These are phyloP conservation scores for Hypericum perforatum DNA, from an alignment of 345 rosid genomes.

Conservation along the genomic window DNA sequence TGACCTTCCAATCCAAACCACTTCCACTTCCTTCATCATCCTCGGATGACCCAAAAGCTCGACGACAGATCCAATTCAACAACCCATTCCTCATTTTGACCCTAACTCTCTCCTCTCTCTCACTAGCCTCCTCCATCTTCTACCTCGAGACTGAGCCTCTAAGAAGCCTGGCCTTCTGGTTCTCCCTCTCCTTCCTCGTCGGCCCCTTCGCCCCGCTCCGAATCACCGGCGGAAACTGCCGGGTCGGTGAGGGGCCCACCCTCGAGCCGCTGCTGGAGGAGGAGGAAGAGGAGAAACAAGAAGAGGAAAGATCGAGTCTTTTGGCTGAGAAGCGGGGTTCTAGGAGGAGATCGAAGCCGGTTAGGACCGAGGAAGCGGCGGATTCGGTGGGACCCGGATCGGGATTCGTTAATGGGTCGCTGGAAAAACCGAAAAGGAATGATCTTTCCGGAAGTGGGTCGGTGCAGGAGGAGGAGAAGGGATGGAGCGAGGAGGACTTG, in stretches of 20 bases:
- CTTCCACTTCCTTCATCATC: constrained; percentile 14
- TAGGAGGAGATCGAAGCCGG: constrained; percentile 41
- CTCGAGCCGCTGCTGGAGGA: constrained; percentile 32
- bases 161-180: constrained; percentile 59
- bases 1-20: constrained; percentile 63
- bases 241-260: constrained; percentile 73
- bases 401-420: constrained; percentile 13
- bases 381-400: not conserved
- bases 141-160: constrained; percentile 36
- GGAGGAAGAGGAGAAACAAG: constrained; percentile 14
- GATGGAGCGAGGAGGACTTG: constrained; percentile 69
- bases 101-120: too few species aligned
- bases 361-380: constrained; percentile 25
- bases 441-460: constrained; percentile 23
- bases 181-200: constrained; percentile 50
- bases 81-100: too few species aligned
- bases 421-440: constrained; percentile 22
- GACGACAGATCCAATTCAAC: constrained; percentile 11
- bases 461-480: constrained; percentile 32
- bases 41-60: constrained; percentile 4
- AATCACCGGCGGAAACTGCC: constrained; percentile 57
- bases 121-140: too few species aligned
- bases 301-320: not conserved
- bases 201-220: constrained; percentile 45
- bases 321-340: constrained; percentile 32